Evolutionary conservation across 768 basidiomycete species (phyloP).

Genomic region (Zangia roseola): DNA sequence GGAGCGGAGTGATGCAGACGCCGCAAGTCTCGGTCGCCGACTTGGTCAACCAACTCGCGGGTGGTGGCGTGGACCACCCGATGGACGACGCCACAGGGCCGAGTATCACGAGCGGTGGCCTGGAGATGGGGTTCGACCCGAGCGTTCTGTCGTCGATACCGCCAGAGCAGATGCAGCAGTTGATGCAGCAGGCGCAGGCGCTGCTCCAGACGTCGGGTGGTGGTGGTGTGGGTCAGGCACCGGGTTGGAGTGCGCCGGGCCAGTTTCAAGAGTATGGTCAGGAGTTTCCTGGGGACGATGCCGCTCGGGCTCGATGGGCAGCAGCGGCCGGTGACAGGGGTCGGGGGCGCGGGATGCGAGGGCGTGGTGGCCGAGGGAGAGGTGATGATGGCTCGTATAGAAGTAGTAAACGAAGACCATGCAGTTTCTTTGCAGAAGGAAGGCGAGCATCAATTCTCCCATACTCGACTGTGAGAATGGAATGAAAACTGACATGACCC

Average conservation of each 20-base stretch:
- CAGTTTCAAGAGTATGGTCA: constrained; percentile 48
- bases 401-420: constrained; percentile 84
- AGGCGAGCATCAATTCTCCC: constrained; percentile 70
- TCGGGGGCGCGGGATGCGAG: constrained; percentile 54
- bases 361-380: constrained; percentile 55
- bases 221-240: constrained; percentile 34
- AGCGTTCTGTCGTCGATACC: constrained; percentile 41
- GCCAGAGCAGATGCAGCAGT: constrained; percentile 63
- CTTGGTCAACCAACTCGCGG: constrained; percentile 62
- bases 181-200: constrained; percentile 47
- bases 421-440: constrained; percentile 89
- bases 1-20: constrained; percentile 41
- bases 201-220: constrained; percentile 27
- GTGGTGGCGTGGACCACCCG: constrained; percentile 41
- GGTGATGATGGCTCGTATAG: constrained; percentile 63
- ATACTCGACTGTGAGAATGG: constrained; percentile 25
- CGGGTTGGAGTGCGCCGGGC: constrained; percentile 40
- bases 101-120: constrained; percentile 20
- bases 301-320: constrained; percentile 45
- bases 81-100: constrained; percentile 34
- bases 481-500: constrained; percentile 35
- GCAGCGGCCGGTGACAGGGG: constrained; percentile 37
- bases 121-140: constrained; percentile 42
- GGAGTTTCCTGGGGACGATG: constrained; percentile 45
- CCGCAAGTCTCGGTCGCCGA: constrained; percentile 59